Percentiles rank a stretch among this genome's conserved stretches.
Conservation (phyloP, 192 early-diverging fungal species). For the Polychytrium aggregatum region DNA sequence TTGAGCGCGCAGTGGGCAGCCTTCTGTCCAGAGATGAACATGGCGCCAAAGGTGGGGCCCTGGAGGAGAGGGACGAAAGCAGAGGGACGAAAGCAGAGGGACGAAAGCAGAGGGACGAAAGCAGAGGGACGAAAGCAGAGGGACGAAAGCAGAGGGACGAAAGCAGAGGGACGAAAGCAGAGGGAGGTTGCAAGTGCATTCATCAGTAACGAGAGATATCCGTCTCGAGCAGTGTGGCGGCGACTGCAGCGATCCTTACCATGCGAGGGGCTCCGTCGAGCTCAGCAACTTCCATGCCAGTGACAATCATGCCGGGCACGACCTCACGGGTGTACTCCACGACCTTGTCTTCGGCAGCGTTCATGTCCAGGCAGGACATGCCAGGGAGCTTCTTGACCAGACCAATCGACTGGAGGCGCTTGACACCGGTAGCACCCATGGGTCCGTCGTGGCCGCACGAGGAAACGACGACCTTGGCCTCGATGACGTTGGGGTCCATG, state of each 20-base stretch:
- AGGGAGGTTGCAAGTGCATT: conserved; percentile 44
- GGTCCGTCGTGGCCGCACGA: conserved; percentile 58
- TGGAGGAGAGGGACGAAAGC: conserved; percentile 9
- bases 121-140: neutral
- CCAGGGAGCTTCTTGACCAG: conserved; percentile 43
- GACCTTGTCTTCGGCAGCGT: conserved; percentile 52
- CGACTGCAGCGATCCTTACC: too few relatives aligned
- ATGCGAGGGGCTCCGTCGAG: conserved; percentile 56
- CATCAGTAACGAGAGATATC: too few relatives aligned
- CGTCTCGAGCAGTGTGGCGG: too few relatives aligned
- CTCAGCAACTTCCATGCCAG: conserved; percentile 65
- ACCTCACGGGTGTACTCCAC: conserved; percentile 56
- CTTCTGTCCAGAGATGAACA: conserved; percentile 59
- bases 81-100: neutral
- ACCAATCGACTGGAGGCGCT: conserved; percentile 46
- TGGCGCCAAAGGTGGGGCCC: conserved; percentile 42
- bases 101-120: neutral
- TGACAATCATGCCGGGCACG: conserved; percentile 55
- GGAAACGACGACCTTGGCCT: conserved; percentile 53
- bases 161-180: neutral
- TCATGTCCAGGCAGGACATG: conserved; percentile 62
- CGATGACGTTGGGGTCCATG: conserved; percentile 66
- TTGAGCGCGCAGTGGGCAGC: conserved; percentile 48
- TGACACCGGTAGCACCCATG: conserved; percentile 56
- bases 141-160: neutral